Conservation (phyloP, 129 eudicot genomes). For the Helianthus tuberosus region DNA sequence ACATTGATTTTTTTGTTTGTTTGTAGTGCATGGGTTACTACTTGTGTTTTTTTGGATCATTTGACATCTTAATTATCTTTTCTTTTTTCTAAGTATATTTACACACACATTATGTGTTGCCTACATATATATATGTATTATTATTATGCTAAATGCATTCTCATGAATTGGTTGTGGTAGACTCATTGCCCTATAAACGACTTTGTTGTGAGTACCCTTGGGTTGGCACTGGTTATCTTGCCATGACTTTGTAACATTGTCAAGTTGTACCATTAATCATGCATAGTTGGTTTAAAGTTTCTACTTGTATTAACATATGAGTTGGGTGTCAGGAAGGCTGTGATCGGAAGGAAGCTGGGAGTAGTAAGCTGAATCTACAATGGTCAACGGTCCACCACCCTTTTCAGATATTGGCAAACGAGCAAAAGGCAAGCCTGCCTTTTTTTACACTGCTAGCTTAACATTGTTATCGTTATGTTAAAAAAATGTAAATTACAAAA, state of each 20-base stretch:
- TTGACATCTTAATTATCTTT: too few species aligned
- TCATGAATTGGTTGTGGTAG: too few species aligned
- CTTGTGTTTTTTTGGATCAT: too few species aligned
- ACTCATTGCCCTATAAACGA: too few species aligned
- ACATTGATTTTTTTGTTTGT: too few species aligned
- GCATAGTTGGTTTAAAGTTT: slow-evolving; percentile 16
- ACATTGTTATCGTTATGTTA: neutral
- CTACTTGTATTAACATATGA: neutral
- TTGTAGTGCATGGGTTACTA: too few species aligned
- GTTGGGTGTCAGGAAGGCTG: slow-evolving; percentile 24
- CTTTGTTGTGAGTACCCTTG: too few species aligned
- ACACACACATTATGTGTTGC: too few species aligned
- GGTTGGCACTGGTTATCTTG: too few species aligned
- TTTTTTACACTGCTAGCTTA: slow-evolving; percentile 3
- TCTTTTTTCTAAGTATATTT: too few species aligned
- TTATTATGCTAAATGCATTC: neutral
- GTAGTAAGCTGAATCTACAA: slow-evolving; percentile 26
- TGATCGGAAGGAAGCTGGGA: slow-evolving; percentile 30
- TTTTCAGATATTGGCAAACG: slow-evolving; percentile 80
- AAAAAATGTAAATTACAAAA: too few species aligned
- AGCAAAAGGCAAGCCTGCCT: slow-evolving; percentile 59
- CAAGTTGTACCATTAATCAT: slow-evolving; percentile 12
- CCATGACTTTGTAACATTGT: neutral
- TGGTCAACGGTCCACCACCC: slow-evolving; percentile 80
- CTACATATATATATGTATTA: too few species aligned